Evolutionary conservation across 208 protist genomes (phyloP).

Genomic region (Crithidia brevicula): DNA sequence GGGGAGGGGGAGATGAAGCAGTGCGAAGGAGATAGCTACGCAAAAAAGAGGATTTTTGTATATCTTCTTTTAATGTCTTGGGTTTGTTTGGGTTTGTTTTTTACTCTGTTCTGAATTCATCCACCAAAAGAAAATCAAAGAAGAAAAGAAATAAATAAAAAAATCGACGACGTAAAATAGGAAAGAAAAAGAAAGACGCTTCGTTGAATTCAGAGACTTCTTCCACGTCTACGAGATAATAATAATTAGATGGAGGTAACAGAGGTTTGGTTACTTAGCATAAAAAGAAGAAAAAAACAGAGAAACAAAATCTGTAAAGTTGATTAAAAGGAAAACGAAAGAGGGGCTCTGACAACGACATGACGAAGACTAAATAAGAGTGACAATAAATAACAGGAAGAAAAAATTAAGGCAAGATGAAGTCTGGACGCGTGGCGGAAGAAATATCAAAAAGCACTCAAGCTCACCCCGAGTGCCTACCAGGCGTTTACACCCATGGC

Average conservation of each 20-base stretch:
- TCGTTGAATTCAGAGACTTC: too few relatives aligned
- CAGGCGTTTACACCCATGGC: neutral
- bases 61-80: neutral
- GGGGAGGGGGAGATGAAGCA: too few relatives aligned
- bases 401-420: neutral
- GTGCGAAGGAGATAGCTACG: too few relatives aligned
- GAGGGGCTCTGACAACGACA: neutral
- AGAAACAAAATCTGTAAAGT: neutral
- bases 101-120: neutral
- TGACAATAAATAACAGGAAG: neutral
- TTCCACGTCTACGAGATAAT: too few relatives aligned
- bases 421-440: neutral
- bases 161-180: neutral
- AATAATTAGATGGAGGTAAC: neutral
- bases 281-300: neutral
- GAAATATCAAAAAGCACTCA: neutral
- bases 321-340: neutral
- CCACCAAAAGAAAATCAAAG: neutral
- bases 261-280: neutral
- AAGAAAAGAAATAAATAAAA: slow-evolving; percentile 3
- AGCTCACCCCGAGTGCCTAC: neutral
- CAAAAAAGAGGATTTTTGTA: too few relatives aligned
- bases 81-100: neutral
- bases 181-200: neutral
- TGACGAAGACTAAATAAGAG: neutral